phyloP scores from a whole-genome alignment of 352 stramenopile species.

The Globisporangium paroecandrum region DNA sequence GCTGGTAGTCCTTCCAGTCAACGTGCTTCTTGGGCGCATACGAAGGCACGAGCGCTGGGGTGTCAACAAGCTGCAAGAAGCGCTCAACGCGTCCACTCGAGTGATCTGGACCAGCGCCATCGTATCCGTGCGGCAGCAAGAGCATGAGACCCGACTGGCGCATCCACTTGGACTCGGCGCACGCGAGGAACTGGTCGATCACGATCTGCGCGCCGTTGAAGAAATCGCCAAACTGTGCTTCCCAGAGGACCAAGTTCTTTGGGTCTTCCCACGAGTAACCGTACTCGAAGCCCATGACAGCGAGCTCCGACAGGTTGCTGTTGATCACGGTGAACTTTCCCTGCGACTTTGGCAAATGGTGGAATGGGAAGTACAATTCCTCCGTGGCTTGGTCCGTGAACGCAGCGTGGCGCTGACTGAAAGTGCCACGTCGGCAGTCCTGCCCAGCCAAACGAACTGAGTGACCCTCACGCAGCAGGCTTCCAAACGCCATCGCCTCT shows the following conservation, averaged over 20 bases:
- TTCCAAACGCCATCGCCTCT: slow-evolving; percentile 86
- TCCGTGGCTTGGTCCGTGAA: slow-evolving; percentile 81
- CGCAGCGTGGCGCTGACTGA: slow-evolving; percentile 85
- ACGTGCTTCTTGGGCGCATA: slow-evolving; percentile 27
- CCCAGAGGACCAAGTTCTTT: slow-evolving; percentile 83
- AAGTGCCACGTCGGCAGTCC: slow-evolving; percentile 86
- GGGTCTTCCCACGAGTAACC: slow-evolving; percentile 87
- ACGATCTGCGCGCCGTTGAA: slow-evolving; percentile 87
- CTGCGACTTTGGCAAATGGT: slow-evolving; percentile 42
- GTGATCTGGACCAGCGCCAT: slow-evolving; percentile 86
- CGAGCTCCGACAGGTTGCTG: slow-evolving; percentile 84
- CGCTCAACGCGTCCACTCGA: slow-evolving; percentile 80
- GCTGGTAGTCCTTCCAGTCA: slow-evolving; percentile 56
- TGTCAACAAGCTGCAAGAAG: slow-evolving; percentile 86
- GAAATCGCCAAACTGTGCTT: slow-evolving; percentile 91
- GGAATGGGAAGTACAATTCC: slow-evolving; percentile 74
- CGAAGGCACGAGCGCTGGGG: slow-evolving; percentile 44
- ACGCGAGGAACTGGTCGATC: slow-evolving; percentile 88
- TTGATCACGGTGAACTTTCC: slow-evolving; percentile 67
- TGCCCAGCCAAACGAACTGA: slow-evolving; percentile 85
- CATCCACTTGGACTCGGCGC: slow-evolving; percentile 89
- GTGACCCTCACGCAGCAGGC: slow-evolving; percentile 76
- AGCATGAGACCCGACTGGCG: slow-evolving; percentile 81
- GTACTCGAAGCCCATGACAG: slow-evolving; percentile 88
- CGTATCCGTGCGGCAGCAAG: slow-evolving; percentile 85